Percentiles rank a stretch among this genome's conserved stretches.
These are phyloP conservation scores for Canavalia ensiformis DNA, from an alignment of 306 rosid species.

Conservation along the genomic window DNA sequence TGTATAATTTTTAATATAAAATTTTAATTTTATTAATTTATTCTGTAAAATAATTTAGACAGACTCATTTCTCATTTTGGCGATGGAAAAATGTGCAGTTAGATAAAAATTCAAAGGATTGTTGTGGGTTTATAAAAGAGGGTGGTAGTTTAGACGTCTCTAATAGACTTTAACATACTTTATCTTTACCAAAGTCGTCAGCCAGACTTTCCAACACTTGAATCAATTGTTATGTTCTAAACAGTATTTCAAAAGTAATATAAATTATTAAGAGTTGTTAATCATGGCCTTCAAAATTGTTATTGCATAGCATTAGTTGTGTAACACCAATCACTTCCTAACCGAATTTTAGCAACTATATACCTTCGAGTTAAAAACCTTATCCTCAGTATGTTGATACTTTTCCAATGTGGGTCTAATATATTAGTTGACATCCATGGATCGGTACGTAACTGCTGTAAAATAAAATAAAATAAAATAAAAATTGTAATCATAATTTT, in stretches of 20 bases:
- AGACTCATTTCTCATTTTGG: neutral
- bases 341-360: neutral
- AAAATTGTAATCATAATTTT: too few species aligned
- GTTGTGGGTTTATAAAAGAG: neutral
- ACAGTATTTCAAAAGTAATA: neutral
- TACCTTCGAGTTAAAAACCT: neutral
- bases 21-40: too few species aligned
- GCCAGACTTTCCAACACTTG: neutral
- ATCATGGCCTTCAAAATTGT: neutral
- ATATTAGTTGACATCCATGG: too few species aligned
- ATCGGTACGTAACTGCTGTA: too few species aligned
- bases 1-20: too few species aligned
- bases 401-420: too few species aligned
- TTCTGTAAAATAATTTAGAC: too few species aligned
- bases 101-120: too few species aligned
- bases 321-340: constrained; percentile 12
- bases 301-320: constrained; percentile 7
- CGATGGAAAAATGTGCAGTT: neutral
- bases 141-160: neutral
- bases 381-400: too few species aligned
- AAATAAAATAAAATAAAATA: too few species aligned
- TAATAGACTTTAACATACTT: too few species aligned
- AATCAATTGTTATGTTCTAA: neutral
- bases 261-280: neutral
- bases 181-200: too few species aligned